phyloP scores from a whole-genome alignment of 179 eudicot genomes.

The Patellifolia procumbens region DNA sequence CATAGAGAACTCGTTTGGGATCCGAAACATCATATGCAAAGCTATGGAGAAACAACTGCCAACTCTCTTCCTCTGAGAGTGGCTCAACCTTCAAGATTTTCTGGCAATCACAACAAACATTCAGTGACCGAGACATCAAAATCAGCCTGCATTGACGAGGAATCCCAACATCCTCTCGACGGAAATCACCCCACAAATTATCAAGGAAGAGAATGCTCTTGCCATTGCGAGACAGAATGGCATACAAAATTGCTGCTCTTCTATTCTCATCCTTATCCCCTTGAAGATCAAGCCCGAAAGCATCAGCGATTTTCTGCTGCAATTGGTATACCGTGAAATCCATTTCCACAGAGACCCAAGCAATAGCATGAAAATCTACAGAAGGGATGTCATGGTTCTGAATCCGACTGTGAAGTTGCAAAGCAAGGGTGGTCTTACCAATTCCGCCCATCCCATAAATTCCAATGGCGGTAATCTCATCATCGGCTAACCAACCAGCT shows the following conservation, averaged over 20 bases:
- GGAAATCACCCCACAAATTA: constrained; percentile 26
- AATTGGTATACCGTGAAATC: constrained; percentile 5
- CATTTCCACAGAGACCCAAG: constrained; percentile 19
- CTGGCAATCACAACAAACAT: constrained; percentile 22
- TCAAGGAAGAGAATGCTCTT: constrained; percentile 17
- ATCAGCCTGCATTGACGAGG: constrained; percentile 16
- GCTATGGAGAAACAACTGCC: constrained; percentile 11
- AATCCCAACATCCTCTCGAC: constrained; percentile 26
- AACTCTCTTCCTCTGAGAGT: constrained; percentile 16
- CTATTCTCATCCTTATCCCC: constrained; percentile 18
- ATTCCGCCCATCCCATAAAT: constrained; percentile 29
- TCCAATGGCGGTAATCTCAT: constrained; percentile 8
- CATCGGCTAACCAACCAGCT: constrained; percentile 1
- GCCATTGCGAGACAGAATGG: not conserved
- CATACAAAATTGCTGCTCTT: constrained; percentile 18
- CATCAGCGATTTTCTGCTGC: constrained; percentile 19
- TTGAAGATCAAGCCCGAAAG: constrained; percentile 16
- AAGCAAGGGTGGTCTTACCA: constrained; percentile 25
- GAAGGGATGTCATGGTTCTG: not conserved
- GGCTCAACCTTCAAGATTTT: constrained; percentile 18
- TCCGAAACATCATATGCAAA: not conserved
- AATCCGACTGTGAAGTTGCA: constrained; percentile 5
- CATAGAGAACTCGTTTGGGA: not conserved
- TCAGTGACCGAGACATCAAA: constrained; percentile 16
- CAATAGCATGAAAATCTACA: not conserved